Evolutionary conservation across 306 rosid genomes (phyloP).

Genomic region (Casuarina glauca): DNA sequence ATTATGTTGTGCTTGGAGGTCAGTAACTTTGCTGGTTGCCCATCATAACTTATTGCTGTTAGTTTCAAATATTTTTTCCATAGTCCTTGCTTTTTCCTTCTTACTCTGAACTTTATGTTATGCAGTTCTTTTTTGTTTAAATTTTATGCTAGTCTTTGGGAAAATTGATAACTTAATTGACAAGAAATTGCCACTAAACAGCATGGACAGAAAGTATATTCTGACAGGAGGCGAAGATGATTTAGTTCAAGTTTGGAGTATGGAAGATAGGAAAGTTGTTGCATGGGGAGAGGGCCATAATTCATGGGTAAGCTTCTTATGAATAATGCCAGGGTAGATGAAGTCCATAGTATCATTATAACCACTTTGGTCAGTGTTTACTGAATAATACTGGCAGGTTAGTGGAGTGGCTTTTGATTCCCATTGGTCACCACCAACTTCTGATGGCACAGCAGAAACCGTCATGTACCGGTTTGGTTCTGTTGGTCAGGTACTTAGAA

Average conservation of each 20-base stretch:
- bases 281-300: constrained; percentile 99
- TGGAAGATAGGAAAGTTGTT: constrained; percentile 96
- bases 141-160: constrained; percentile 6
- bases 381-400: constrained; percentile 57
- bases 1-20: constrained; percentile 99
- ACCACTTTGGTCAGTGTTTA: constrained; percentile 12
- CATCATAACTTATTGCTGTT: constrained; percentile 14
- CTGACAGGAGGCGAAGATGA: constrained; percentile 99
- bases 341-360: constrained; percentile 20
- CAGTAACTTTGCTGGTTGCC: constrained; percentile 26
- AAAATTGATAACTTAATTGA: constrained; percentile 19
- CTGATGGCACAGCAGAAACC: constrained; percentile 70
- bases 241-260: constrained; percentile 98
- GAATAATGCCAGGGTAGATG: constrained; percentile 15
- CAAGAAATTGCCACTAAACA: constrained; percentile 32
- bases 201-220: constrained; percentile 90
- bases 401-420: constrained; percentile 99
- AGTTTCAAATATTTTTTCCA: constrained; percentile 24
- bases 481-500: constrained; percentile 82
- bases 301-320: constrained; percentile 78
- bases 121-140: background rate
- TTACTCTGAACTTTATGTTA: background rate
- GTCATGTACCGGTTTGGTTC: constrained; percentile 92
- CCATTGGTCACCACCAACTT: constrained; percentile 88
- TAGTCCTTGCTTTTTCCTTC: background rate